Percentiles rank a stretch among this genome's conserved stretches.
phyloP scores from a whole-genome alignment of 768 basidiomycete species.

The Kwoniella bestiolae region DNA sequence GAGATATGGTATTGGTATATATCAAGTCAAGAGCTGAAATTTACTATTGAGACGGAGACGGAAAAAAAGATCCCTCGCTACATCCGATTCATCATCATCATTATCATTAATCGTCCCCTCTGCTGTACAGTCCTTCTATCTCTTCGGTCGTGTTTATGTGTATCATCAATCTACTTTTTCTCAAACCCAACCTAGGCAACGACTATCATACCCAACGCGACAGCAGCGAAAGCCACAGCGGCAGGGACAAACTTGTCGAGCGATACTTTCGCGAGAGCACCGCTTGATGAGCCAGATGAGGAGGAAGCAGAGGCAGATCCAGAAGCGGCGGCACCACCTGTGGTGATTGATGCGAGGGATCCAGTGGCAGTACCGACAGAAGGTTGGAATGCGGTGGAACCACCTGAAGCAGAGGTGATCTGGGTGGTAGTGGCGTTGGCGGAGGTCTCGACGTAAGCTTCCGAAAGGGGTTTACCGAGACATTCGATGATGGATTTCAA shows the following conservation, averaged over 20 bases:
- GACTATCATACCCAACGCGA: constrained; percentile 23
- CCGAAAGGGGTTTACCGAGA: constrained; percentile 62
- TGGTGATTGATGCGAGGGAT: constrained; percentile 15
- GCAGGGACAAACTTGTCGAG: constrained; percentile 17
- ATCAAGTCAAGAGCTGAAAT: no score
- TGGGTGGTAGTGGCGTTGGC: constrained; percentile 62
- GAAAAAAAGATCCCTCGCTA: no score
- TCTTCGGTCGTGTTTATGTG: neutral
- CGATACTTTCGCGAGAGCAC: constrained; percentile 1
- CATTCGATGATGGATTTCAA: constrained; percentile 76
- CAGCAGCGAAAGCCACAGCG: constrained; percentile 11
- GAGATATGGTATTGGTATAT: no score
- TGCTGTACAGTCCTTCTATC: no score
- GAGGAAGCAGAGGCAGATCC: constrained; percentile 14
- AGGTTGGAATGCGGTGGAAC: constrained; percentile 48
- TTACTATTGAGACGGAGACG: no score
- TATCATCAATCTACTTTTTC: neutral
- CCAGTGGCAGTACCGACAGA: constrained; percentile 40
- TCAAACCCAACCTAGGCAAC: constrained; percentile 1
- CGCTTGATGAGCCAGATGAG: constrained; percentile 2
- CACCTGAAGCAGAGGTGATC: constrained; percentile 36
- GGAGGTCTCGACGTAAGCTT: constrained; percentile 84
- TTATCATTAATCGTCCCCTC: constrained; percentile 2
- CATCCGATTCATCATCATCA: neutral
- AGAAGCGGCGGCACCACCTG: constrained; percentile 13